Percentiles rank a stretch among this genome's conserved stretches.
phyloP scores from a whole-genome alignment of 2,329 filamentous ascomycete genomes.

The Ophiostoma novo-ulmi region DNA sequence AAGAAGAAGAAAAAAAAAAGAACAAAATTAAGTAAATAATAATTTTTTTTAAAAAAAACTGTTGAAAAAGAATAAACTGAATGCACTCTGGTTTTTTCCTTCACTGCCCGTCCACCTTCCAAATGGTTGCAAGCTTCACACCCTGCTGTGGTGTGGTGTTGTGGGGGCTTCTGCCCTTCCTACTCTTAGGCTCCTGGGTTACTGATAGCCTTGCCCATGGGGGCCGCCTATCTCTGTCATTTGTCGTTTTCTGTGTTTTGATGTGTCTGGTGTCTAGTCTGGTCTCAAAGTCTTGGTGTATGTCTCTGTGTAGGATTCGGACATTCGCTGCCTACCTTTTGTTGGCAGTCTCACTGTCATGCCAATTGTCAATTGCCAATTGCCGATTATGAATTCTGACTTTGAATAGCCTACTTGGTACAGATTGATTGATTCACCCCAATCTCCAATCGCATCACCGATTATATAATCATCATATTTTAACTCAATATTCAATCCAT shows the following conservation, averaged over 20 bases:
- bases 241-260: slow-evolving; percentile 1
- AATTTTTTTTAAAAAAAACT: not conserved
- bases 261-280: not conserved
- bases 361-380: not conserved
- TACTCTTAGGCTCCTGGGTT: not conserved
- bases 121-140: not conserved
- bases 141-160: not conserved
- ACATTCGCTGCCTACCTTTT: not conserved
- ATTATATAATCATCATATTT: not conserved
- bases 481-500: not conserved
- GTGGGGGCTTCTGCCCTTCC: slow-evolving; percentile 6
- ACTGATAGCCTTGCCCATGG: slow-evolving; percentile 12
- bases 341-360: too few species aligned
- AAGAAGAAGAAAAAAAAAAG: too few species aligned
- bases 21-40: too few species aligned
- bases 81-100: not conserved
- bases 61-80: too few species aligned
- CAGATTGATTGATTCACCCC: too few species aligned
- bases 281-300: too few species aligned
- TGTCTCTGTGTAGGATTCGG: not conserved
- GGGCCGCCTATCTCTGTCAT: slow-evolving; percentile 16
- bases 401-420: too few species aligned
- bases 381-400: not conserved
- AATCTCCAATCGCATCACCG: too few species aligned
- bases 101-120: not conserved